Evolutionary conservation across 305 asterid species (phyloP).

Genomic region (Rubia tinctorum): DNA sequence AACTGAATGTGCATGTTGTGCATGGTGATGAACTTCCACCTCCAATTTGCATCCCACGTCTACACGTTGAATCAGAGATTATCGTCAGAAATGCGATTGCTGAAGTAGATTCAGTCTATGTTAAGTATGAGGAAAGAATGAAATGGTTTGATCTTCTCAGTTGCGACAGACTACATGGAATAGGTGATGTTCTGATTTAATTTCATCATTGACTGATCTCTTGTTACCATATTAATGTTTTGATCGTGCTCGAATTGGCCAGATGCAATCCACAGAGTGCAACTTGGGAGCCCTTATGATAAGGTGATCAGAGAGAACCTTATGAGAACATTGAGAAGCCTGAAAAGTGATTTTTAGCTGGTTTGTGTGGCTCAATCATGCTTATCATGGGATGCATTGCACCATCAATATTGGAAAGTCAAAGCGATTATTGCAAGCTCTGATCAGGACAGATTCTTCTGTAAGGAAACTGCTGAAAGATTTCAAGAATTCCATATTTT

Average conservation of each 20-base stretch:
- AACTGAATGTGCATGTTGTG: neutral
- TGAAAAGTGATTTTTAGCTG: conserved; percentile 56
- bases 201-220: neutral
- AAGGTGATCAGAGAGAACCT: conserved; percentile 28
- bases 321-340: conserved; percentile 33
- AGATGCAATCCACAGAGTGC: conserved; percentile 37
- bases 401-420: conserved; percentile 44
- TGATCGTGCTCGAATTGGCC: neutral
- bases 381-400: conserved; percentile 62
- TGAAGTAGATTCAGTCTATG: conserved; percentile 34
- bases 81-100: neutral
- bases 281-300: conserved; percentile 11
- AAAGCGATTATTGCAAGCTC: conserved; percentile 23
- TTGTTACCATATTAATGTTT: neutral
- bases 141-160: conserved; percentile 52
- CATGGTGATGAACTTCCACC: neutral
- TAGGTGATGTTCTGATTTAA: conserved; percentile 25
- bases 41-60: neutral
- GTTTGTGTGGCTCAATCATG: conserved; percentile 55
- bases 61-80: conserved; percentile 1
- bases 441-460: conserved; percentile 23
- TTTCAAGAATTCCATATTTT: conserved; percentile 43
- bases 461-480: conserved; percentile 19
- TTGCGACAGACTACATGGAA: conserved; percentile 45
- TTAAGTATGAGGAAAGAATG: conserved; percentile 43